phyloP scores from a whole-genome alignment of 176 grass and related monocot species.

The Miscanthus lutarioriparius region DNA sequence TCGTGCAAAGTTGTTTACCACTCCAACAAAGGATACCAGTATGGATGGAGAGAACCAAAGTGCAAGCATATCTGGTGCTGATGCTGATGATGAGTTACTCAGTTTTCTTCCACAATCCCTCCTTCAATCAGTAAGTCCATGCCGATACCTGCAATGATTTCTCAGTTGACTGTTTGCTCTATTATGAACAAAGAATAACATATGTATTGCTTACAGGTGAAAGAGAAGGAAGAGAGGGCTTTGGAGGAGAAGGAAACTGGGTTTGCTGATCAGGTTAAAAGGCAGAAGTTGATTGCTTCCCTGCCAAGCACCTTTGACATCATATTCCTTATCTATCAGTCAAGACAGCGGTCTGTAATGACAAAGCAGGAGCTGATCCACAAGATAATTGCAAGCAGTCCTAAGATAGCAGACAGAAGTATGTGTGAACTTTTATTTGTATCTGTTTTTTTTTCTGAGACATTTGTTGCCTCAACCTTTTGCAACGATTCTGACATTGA shows the following conservation, averaged over 20 bases:
- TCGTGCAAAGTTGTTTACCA: constrained; percentile 69
- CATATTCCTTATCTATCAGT: constrained; percentile 66
- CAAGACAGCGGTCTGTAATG: constrained; percentile 66
- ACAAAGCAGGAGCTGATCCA: constrained; percentile 79
- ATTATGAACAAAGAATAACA: constrained; percentile 9
- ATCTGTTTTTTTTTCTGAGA: not conserved
- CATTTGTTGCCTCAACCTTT: not conserved
- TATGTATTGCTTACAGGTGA: constrained; percentile 54
- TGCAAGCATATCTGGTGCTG: not conserved
- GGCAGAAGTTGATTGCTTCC: constrained; percentile 66
- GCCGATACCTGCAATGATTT: not conserved
- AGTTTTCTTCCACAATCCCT: constrained; percentile 74
- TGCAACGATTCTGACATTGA: constrained; percentile 6
- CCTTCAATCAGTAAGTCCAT: constrained; percentile 64
- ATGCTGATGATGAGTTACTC: constrained; percentile 44
- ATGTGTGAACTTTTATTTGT: not conserved
- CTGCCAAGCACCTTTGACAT: constrained; percentile 65
- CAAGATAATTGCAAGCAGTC: constrained; percentile 65
- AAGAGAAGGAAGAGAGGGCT: constrained; percentile 60
- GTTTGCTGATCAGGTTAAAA: constrained; percentile 49
- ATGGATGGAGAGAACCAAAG: constrained; percentile 35
- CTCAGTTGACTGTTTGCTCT: not conserved
- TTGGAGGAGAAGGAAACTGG: constrained; percentile 54
- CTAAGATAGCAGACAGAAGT: constrained; percentile 72
- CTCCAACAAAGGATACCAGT: constrained; percentile 53